Conservation (phyloP, 331 rosid species). For the Prunus yedoensis region DNA sequence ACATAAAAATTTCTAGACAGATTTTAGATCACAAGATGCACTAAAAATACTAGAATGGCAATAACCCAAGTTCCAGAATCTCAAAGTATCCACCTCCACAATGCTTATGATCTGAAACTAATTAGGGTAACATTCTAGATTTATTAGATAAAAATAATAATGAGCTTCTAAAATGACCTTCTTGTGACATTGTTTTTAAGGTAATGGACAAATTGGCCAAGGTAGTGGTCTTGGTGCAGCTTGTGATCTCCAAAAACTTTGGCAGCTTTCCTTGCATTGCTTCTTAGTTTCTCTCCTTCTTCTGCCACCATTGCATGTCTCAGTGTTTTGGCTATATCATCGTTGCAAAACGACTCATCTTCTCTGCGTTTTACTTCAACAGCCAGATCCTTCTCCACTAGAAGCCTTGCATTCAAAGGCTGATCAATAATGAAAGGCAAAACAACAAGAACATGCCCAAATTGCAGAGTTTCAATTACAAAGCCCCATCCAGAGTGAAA, state of each 20-base stretch:
- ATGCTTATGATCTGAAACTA: no score
- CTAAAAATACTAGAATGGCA: no score
- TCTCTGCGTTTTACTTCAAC: slow-evolving; percentile 28
- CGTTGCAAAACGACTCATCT: slow-evolving; percentile 34
- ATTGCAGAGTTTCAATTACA: slow-evolving; percentile 36
- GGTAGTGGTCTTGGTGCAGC: slow-evolving; percentile 31
- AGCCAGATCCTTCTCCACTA: slow-evolving; percentile 39
- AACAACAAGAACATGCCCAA: slow-evolving; percentile 35
- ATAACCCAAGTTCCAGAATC: not conserved
- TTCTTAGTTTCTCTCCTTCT: slow-evolving; percentile 37
- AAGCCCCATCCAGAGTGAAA: slow-evolving; percentile 48
- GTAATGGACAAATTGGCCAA: slow-evolving; percentile 21
- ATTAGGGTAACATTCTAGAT: not conserved
- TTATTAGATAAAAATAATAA: not conserved
- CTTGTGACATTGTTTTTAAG: not conserved
- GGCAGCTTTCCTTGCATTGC: slow-evolving; percentile 30
- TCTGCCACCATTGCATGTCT: slow-evolving; percentile 32
- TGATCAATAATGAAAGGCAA: slow-evolving; percentile 38
- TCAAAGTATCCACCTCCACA: not conserved
- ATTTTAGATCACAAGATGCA: no score
- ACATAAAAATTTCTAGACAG: no score
- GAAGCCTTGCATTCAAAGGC: slow-evolving; percentile 41
- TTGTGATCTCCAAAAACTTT: slow-evolving; percentile 30
- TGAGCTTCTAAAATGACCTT: not conserved
- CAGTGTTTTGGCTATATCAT: slow-evolving; percentile 37